Base-by-base conservation (phyloP, 1,284 basidiomycete species). In the Cryptococcus sp. region DNA sequence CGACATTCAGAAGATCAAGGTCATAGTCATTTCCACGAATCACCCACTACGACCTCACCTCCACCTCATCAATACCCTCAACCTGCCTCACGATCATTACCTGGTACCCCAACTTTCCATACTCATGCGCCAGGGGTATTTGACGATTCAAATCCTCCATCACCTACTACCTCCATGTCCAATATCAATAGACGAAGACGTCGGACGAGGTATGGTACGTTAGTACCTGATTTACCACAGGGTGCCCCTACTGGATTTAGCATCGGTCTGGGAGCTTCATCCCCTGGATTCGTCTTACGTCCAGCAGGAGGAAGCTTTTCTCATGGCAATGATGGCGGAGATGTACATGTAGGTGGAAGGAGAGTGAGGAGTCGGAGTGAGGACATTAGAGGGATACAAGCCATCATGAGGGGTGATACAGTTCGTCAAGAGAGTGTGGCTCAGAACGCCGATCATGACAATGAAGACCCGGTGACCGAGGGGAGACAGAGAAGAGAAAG, bases 261-360 rank as follows among this genome's bases (percentile, higher is more conserved):
- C 2, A 76, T 77, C 34, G 75, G 75, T 13, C 57, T 77, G 28
- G 74, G 74, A 43, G 74, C 73, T 4, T 66, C 73, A n/a, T 69
- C 66, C 22, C 75, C 75, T 1, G 75, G 75, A 2, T 77, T 77
- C 52, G 67, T 70, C 7, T 56, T 76, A 14, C 57, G 73, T 3
- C 58, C 62, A 2, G 62, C 56, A n/a, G 57, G 55, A 44, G 58
- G 67, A 22, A 59, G 55, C 22, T 48, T 41, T 23, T 42, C 39
- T 47, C 28, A 50, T 32, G 45, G 45, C 3, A 36, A 50, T 45
- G 37, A 37, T 19, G 36, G 24, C 23, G 18, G 24, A 14, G 45
- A 32, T 14, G 14, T 24, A 13, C 18, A 47, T 44, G 25, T 48
- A 16, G 39, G 22, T 10, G 24, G 23, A 13, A 39, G 36, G 18